phyloP scores from a whole-genome alignment of 1,284 basidiomycete genomes.

The Exobasidium cylindrosporum region DNA sequence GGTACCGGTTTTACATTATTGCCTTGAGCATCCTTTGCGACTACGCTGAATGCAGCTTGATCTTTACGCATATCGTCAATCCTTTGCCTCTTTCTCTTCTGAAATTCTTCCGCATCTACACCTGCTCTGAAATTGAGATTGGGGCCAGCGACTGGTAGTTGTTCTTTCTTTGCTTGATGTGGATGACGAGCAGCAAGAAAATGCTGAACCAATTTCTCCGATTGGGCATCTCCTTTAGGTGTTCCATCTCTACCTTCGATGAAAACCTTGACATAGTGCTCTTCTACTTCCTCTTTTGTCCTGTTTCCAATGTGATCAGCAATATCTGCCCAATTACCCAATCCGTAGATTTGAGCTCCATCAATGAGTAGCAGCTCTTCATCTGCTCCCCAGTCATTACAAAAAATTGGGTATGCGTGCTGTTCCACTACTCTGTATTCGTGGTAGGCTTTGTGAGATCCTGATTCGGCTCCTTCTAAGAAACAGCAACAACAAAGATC shows the following conservation, averaged over 20 bases:
- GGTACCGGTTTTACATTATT: slow-evolving; percentile 10
- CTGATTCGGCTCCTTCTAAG: slow-evolving; percentile 84
- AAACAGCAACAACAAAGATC: slow-evolving; percentile 68
- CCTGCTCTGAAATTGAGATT: slow-evolving; percentile 35
- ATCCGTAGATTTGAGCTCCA: slow-evolving; percentile 80
- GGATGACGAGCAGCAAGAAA: slow-evolving; percentile 3
- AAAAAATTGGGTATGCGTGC: slow-evolving; percentile 91
- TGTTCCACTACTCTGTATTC: slow-evolving; percentile 92
- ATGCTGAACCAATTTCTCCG: slow-evolving; percentile 22
- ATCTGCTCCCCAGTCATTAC: slow-evolving; percentile 94
- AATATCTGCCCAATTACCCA: slow-evolving; percentile 97
- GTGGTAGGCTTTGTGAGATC: slow-evolving; percentile 80
- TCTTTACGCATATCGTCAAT: slow-evolving; percentile 44
- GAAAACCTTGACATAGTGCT: slow-evolving; percentile 82
- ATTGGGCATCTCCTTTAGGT: slow-evolving; percentile 33
- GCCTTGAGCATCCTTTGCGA: not conserved
- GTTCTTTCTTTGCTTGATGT: slow-evolving; percentile 18
- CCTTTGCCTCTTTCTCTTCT: slow-evolving; percentile 44
- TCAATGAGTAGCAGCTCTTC: slow-evolving; percentile 92
- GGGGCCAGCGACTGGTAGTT: slow-evolving; percentile 41
- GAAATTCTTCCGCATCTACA: slow-evolving; percentile 47
- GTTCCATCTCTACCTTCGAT: slow-evolving; percentile 59
- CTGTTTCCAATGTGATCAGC: slow-evolving; percentile 93
- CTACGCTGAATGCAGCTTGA: slow-evolving; percentile 23
- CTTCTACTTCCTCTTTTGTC: slow-evolving; percentile 88